These are phyloP conservation scores for Cerrena zonata DNA, from an alignment of 1,284 basidiomycete species.

Conservation along the genomic window DNA sequence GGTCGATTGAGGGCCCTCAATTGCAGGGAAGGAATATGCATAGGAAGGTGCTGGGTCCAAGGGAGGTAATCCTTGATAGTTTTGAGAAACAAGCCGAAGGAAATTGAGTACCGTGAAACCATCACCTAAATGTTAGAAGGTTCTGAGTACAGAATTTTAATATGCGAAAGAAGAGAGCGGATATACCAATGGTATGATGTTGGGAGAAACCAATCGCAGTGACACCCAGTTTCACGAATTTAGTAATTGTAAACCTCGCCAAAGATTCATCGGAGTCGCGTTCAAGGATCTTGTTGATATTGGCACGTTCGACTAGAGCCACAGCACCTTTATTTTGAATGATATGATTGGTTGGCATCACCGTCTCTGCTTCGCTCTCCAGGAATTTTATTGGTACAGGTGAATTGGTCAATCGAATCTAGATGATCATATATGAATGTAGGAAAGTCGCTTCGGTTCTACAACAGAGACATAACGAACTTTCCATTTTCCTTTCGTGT, in stretches of 20 bases:
- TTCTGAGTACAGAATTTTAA: not conserved
- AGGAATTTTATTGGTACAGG: constrained; percentile 12
- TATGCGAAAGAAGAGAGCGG: not conserved
- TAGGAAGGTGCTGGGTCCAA: constrained; percentile 13
- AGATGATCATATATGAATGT: too few species aligned
- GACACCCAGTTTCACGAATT: constrained; percentile 11
- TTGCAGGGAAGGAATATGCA: not conserved
- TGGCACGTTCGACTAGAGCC: constrained; percentile 4
- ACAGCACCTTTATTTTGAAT: constrained; percentile 10
- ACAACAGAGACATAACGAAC: too few species aligned
- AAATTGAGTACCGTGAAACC: constrained; percentile 9
- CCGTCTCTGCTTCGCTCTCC: constrained; percentile 10
- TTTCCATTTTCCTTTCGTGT: constrained; percentile 8
- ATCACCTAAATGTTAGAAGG: constrained; percentile 10
- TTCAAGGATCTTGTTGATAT: constrained; percentile 8
- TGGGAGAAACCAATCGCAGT: constrained; percentile 13
- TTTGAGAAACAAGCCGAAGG: constrained; percentile 13
- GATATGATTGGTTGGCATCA: constrained; percentile 9
- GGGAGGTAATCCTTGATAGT: constrained; percentile 14
- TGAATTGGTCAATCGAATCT: constrained; percentile 12
- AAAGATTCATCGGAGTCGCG: constrained; percentile 12
- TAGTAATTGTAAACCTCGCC: constrained; percentile 11
- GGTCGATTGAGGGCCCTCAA: not conserved
- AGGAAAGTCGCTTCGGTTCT: too few species aligned
- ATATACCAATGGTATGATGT: constrained; percentile 10